These are phyloP conservation scores for Wickerhamiella siamensis DNA, from an alignment of 805 yeast genomes.

Conservation along the genomic window DNA sequence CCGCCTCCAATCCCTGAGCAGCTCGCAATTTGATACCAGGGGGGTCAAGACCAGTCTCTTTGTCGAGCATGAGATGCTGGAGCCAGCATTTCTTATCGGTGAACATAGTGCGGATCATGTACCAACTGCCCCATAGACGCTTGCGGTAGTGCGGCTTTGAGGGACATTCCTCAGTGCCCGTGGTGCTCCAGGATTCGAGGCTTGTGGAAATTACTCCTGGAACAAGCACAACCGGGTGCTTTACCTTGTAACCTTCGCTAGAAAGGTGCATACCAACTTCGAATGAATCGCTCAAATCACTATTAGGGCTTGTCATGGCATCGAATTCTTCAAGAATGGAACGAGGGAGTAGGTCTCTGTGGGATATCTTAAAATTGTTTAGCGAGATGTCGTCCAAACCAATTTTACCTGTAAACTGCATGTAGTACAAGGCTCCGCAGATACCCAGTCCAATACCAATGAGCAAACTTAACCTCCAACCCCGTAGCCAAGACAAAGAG, in stretches of 20 bases:
- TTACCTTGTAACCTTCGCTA: conserved; percentile 34
- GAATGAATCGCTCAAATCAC: conserved; percentile 54
- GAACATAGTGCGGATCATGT: conserved; percentile 85
- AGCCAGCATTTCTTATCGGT: conserved; percentile 90
- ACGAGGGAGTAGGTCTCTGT: conserved; percentile 51
- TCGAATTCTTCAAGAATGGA: conserved; percentile 45
- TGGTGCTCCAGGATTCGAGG: conserved; percentile 81
- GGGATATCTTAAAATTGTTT: conserved; percentile 8
- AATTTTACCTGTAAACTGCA: background rate
- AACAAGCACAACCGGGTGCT: conserved; percentile 76
- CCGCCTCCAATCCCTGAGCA: conserved; percentile 92
- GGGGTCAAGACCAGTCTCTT: conserved; percentile 88
- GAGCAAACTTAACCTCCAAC: conserved; percentile 43
- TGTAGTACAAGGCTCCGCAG: background rate
- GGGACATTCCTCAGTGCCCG: conserved; percentile 67
- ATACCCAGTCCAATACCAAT: conserved; percentile 47
- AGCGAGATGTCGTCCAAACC: conserved; percentile 3
- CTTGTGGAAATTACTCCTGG: conserved; percentile 97
- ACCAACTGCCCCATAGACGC: conserved; percentile 92
- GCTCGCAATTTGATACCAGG: conserved; percentile 68
- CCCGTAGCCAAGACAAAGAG: conserved; percentile 36
- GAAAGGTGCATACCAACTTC: conserved; percentile 68
- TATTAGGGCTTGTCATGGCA: conserved; percentile 36
- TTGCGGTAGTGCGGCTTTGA: conserved; percentile 74
- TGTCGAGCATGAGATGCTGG: conserved; percentile 76